Evolutionary conservation across 768 basidiomycete species (phyloP), one percentile per base, ranked within the genome.

Genomic region (Trametes gibbosa): DNA sequence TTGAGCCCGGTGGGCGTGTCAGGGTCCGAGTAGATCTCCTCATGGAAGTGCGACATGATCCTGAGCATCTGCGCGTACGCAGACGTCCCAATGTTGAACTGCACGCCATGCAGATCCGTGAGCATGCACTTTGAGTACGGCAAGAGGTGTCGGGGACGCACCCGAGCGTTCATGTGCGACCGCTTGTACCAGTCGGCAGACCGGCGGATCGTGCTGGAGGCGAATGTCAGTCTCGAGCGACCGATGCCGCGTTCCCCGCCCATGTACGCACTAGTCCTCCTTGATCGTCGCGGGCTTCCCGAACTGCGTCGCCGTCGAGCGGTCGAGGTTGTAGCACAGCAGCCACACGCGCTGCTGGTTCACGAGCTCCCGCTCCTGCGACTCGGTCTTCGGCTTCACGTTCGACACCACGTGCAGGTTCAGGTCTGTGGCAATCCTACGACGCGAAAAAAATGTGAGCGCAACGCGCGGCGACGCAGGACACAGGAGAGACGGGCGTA

Each of bases 311-410:
- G 91, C 87, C 2, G 89, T 87, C 25, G 92, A 94, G 17, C 90
- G 83, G 70, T 97, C 94, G 57, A 95, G 71, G 68, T 92, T 91
- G 75, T 88, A 94, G 70, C 91, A 95, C 50, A 90, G 89, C 79
- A 95, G 82, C 93, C 93, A 97, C 27, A 88, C 85, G n/a, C 94
- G 77, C 41, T 84, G 85, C 58, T 89, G 84, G 70, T 97, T 95
- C 66, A 94, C 73, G 34, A 90, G 80, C 74, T 95, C 93, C 17
- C 93, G 80, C 63, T 90, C 89, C 62, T 89, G 84, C 37, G 79
- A 84, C 72, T 93, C 90, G 23, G 81, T 85, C 54, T 83, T 77
- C 10, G 90, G 89, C 65, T 87, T 86, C 24, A 85, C 84, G 1
- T 86, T 84, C 24, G 82, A 81, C 5, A 89, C 88, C 21, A 89